A percentile compares a stretch with the other conserved stretches of the same genome.
Evolutionary conservation across 2,329 filamentous ascomycete genomes (phyloP).

Genomic region (Botrytis sinoallii): DNA sequence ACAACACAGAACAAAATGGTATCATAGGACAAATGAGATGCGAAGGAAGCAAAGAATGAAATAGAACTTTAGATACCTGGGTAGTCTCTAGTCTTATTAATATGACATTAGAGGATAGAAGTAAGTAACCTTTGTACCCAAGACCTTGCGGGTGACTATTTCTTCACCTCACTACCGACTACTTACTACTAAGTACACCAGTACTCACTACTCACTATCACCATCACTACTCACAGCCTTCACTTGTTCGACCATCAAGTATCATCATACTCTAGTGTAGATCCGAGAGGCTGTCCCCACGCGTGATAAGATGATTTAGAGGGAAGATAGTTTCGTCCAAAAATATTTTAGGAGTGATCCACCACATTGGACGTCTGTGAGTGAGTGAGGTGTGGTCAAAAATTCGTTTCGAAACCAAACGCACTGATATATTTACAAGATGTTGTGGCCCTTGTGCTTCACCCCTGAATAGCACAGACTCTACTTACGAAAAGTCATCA

Average conservation of each 20-base stretch:
- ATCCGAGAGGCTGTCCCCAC: neutral
- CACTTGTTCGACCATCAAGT: conserved; percentile 12
- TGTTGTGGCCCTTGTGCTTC: neutral
- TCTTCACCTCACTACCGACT: neutral
- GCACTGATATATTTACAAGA: neutral
- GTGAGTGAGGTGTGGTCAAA: neutral
- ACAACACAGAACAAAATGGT: neutral
- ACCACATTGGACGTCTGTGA: neutral
- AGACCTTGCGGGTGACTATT: conserved; percentile 9
- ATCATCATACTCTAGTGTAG: neutral
- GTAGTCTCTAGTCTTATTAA: neutral
- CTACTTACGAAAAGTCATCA: neutral
- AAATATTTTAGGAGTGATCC: neutral
- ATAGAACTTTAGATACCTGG: neutral
- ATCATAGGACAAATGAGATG: neutral
- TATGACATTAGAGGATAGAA: neutral
- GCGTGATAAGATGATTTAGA: neutral
- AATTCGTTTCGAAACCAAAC: conserved; percentile 14
- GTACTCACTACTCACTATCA: neutral
- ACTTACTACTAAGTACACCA: neutral
- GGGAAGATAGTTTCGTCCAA: neutral
- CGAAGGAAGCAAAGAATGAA: neutral
- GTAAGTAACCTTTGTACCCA: neutral
- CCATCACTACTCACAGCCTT: conserved; percentile 8
- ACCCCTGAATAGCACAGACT: conserved; percentile 2